Evolutionary conservation across 495 filamentous ascomycete species (phyloP), one percentile per base, ranked within the genome.

Genomic region (Astrothelium subdiscretum): DNA sequence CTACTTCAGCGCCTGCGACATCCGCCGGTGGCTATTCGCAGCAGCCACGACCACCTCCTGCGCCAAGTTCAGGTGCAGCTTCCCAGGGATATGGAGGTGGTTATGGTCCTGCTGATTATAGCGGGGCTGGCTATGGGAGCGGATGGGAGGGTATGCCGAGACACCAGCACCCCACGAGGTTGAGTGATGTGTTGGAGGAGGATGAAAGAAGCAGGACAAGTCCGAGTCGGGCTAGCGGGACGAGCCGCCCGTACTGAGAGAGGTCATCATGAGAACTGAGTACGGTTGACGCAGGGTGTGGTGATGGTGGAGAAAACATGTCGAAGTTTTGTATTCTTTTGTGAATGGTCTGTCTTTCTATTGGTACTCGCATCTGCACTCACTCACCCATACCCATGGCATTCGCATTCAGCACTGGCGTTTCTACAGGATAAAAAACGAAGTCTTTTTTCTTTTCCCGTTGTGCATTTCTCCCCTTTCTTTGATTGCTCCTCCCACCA

Each of bases 111-210:
- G 74, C 63, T 24, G 82, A 84, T 62, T 85, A 85, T 63, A 81
- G 77, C 44, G 84, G 84, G 5, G 73, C 81, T 26, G 87, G 84
- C 13, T 94, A 87, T 75, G 85, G 86, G 10, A 65, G 65, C 5
- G 87, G 84, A 10, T 97, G 91, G 92, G 90, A 94, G 59, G 75
- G 75, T 11, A 81, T 91, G 60, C 83, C 88, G n/a, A 80, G 92
- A 57, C 94, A 97, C 75, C 92, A 96, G 69, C 94, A 97, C 75
- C 92, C 92, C 0, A 97, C 92, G 2, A 79, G 94, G 59, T 76
- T 98, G 62, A 97, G 94, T 70, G 94, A 98, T 77, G 92, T 98
- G 12, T 79, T 94, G 11, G 94, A 98, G 44, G 85, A 89, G 67
- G 87, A 96, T 61, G 88, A 92, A 73, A 76, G 82, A 60, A 83